Evolutionary conservation across 495 filamentous ascomycete genomes (phyloP), one percentile per base, ranked within the genome.

Genomic region (Rhypophila decipiens): DNA sequence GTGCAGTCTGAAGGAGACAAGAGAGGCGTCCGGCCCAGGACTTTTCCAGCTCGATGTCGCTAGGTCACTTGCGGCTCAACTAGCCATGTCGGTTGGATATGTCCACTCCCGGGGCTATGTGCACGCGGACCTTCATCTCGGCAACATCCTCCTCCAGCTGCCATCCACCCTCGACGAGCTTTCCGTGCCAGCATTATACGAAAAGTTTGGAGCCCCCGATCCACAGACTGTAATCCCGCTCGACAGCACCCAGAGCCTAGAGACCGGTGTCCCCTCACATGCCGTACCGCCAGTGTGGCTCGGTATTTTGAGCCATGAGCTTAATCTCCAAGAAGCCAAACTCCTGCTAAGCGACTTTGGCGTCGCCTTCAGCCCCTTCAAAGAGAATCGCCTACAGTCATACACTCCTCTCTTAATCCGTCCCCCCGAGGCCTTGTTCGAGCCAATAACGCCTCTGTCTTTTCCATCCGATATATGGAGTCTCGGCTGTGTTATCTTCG

Each of bases 41-140:
- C 44, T 70, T 9, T 72, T 73, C 45, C 60, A 66, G 49, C 44
- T 72, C 27, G 56, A 69, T 10, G 64, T 69, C 19, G 68, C 72
- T 17, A 60, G 72, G 11, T 56, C 68, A 21, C 46, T 73, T 11
- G 65, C 64, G 1, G 68, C 68, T 42, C 68, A 72, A 35, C 64
- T 71, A 8, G 58, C 51, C 2, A 44, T 63, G 39, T 64, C 47
- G 9, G 51, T 72, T 21, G 29, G 52, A 3, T 63, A 67, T 55
- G 54, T 55, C 2, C 65, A 72, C 58, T 66, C 57, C 22, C 51
- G 47, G 39, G 68, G 61, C 5, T 64, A 60, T 47, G 57, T 60
- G 21, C 64, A 71, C 52, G 64, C 65, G 50, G 66, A 71, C 55
- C 51, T 72, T 29, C 67, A 70, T 49, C 42, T 70, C 4, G 44